These are phyloP conservation scores for Dendrobium huoshanense DNA, from an alignment of 106 monocot species.

Conservation along the genomic window DNA sequence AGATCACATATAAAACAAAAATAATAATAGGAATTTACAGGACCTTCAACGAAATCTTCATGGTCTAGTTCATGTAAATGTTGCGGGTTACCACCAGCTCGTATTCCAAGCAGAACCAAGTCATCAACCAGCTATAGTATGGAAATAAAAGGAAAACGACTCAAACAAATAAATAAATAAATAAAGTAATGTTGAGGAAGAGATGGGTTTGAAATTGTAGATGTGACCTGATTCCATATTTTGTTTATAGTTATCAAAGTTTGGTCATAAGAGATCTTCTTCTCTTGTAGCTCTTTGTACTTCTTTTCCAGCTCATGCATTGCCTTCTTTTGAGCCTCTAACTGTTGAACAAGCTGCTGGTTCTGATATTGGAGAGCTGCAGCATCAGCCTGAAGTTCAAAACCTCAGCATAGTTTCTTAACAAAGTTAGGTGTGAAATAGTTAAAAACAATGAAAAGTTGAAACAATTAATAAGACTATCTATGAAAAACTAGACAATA, in stretches of 20 bases:
- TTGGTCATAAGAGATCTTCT: conserved; percentile 63
- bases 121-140: conserved; percentile 61
- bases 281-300: conserved; percentile 58
- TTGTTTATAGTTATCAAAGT: conserved; percentile 68
- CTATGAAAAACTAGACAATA: neutral
- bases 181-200: neutral
- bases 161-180: conserved; percentile 9
- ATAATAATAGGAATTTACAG: conserved; percentile 2
- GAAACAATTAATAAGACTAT: neutral
- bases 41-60: conserved; percentile 57
- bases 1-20: neutral
- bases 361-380: conserved; percentile 80
- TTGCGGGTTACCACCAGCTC: conserved; percentile 45
- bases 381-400: conserved; percentile 63
- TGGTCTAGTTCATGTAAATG: conserved; percentile 46
- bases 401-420: neutral
- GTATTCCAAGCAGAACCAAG: conserved; percentile 56
- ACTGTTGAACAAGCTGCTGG: conserved; percentile 83
- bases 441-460: neutral
- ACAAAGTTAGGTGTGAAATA: neutral
- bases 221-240: conserved; percentile 89
- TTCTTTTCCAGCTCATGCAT: conserved; percentile 64
- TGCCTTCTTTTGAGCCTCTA: conserved; percentile 78
- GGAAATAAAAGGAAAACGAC: neutral
- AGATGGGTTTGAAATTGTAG: neutral